These are phyloP conservation scores for Fusarium napiforme DNA, from an alignment of 2,329 filamentous ascomycete genomes.

Conservation along the genomic window DNA sequence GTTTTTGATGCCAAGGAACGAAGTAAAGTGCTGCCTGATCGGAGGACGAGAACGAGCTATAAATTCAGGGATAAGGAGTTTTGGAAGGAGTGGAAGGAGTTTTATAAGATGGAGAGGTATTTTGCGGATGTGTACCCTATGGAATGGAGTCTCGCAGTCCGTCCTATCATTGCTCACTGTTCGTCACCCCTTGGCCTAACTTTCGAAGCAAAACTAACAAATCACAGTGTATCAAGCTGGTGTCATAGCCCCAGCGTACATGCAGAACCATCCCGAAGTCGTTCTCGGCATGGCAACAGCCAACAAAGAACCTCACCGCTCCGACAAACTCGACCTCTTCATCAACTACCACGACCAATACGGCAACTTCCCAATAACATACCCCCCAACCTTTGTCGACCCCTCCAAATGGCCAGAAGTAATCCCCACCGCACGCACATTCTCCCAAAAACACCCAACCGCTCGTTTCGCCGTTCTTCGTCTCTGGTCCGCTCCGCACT, in stretches of 20 bases:
- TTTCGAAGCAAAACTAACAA: constrained; percentile 7
- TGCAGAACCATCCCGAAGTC: constrained; percentile 32
- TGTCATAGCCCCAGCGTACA: constrained; percentile 37
- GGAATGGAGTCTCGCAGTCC: constrained; percentile 44
- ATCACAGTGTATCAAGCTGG: constrained; percentile 42
- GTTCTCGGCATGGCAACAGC: constrained; percentile 37
- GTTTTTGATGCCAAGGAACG: constrained; percentile 40
- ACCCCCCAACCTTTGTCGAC: constrained; percentile 18
- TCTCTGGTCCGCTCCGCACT: constrained; percentile 46
- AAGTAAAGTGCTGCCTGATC: constrained; percentile 35
- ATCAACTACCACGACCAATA: constrained; percentile 44
- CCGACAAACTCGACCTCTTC: constrained; percentile 42
- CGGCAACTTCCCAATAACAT: constrained; percentile 13
- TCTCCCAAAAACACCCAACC: background rate
- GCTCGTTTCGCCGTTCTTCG: constrained; percentile 45
- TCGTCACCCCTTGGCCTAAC: background rate
- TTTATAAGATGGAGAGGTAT: constrained; percentile 17
- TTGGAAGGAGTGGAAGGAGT: constrained; percentile 39
- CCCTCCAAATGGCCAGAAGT: constrained; percentile 41
- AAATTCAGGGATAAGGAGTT: constrained; percentile 37
- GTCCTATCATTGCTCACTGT: constrained; percentile 42
- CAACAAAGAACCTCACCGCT: constrained; percentile 42
- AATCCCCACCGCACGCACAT: constrained; percentile 30
- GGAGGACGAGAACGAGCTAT: constrained; percentile 39
- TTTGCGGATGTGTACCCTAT: constrained; percentile 41